Base-by-base conservation (phyloP, 139 green algal genomes). In the Chlamydomonas applanata region DNA sequence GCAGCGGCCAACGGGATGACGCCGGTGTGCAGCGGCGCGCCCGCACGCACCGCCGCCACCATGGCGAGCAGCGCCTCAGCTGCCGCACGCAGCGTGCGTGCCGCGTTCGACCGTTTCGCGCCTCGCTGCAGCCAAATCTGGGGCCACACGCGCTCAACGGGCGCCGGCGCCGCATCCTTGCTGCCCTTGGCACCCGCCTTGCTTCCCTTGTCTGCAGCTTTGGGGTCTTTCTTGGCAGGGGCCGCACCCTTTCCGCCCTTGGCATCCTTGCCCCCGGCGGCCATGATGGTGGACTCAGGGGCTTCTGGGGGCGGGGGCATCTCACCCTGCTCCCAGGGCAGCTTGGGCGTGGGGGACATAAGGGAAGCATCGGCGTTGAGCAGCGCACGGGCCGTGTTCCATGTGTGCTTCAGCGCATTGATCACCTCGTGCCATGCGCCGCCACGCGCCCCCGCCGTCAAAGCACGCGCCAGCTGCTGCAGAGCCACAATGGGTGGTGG, bases 381-480 rank as follows among this genome's bases (percentile, higher is more conserved):
- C 52, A 87, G 62, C 46, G 20, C 63, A 2, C 78, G 74, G 13
- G 57, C 69, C 36, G 62, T 49, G 52, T 86, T 88, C 79, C 79
- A 86, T 4, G 81, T 45, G 59, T 86, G 82, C n/a, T 68, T 66
- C 60, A 35, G 72, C 62, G 66, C 35, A 35, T 82, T 85, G 34
- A 82, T 61, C 11, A 83, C 36, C 73, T 90, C 68, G 24, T 77
- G 64, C 82, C 85, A 90, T 5, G 70, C 73, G 0, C 68, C 65
- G 30, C 69, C 74, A 22, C 82, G 82, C 0, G 53, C 35, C 22
- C 82, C 77, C 9, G 86, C 75, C 35, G 82, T 71, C 1, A 72
- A 71, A 2, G 74, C 73, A 0, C 79, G 76, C 0, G 79, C 77
- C 36, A 84, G 63, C 5, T 84, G 61, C 27, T 74, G 65, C 46